These are phyloP conservation scores for Pontederia paniculata DNA, from an alignment of 176 grass and related monocot genomes.

Conservation along the genomic window DNA sequence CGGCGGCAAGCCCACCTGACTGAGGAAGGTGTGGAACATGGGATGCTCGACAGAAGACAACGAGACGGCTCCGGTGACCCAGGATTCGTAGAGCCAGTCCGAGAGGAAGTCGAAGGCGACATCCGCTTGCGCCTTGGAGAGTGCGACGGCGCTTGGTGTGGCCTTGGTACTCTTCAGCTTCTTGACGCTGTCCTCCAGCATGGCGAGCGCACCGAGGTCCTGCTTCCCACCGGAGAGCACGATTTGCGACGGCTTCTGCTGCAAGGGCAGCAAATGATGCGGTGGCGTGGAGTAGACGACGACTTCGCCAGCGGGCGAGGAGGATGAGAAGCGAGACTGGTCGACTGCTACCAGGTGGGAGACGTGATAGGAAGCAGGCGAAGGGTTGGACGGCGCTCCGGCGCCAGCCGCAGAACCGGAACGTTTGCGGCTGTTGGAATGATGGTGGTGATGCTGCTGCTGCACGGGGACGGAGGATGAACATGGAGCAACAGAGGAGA, in stretches of 20 bases:
- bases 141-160: conserved; percentile 19
- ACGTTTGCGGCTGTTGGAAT: conserved; percentile 2
- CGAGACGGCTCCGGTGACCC: conserved; percentile 29
- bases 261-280: conserved; percentile 1
- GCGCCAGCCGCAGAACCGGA: background rate
- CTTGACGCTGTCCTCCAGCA: conserved; percentile 12
- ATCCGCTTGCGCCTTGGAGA: conserved; percentile 41
- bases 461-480: background rate
- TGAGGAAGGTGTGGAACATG: conserved; percentile 48
- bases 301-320: background rate
- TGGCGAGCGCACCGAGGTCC: conserved; percentile 1
- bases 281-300: background rate
- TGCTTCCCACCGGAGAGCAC: conserved; percentile 5
- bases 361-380: background rate
- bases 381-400: background rate
- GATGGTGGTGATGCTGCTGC: background rate
- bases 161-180: conserved; percentile 45
- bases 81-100: conserved; percentile 83
- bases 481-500: conserved; percentile 2
- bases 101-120: conserved; percentile 47
- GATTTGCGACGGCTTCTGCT: background rate
- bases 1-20: conserved; percentile 47
- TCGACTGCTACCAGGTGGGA: background rate
- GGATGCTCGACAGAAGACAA: conserved; percentile 57
- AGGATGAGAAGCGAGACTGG: conserved; percentile 5